Conservation (phyloP, 495 filamentous ascomycete species). For the Neurospora hispaniola region DNA sequence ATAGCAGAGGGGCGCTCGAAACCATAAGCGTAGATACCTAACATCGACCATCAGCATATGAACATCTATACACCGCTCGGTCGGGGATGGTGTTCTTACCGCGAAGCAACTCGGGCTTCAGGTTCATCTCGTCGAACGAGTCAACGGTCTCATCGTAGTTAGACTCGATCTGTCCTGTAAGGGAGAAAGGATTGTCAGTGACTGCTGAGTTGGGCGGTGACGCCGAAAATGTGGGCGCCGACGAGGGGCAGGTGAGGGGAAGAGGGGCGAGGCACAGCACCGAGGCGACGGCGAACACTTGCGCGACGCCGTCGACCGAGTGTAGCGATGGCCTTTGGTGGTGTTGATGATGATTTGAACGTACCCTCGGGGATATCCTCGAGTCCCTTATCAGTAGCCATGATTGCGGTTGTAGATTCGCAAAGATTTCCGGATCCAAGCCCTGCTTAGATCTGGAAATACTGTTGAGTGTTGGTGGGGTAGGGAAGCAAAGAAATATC, state of each 20-base stretch:
- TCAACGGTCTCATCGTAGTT: constrained; percentile 99
- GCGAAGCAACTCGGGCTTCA: constrained; percentile 93
- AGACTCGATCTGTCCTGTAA: constrained; percentile 91
- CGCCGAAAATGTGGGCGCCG: neutral
- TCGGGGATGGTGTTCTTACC: constrained; percentile 45
- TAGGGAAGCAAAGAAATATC: constrained; percentile 30
- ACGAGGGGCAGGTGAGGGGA: neutral
- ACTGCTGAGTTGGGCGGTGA: neutral
- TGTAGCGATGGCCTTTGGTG: neutral
- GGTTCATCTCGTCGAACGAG: constrained; percentile 95
- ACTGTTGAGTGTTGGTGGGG: constrained; percentile 32
- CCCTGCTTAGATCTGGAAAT: constrained; percentile 50
- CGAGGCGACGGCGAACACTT: neutral
- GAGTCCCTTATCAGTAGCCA: constrained; percentile 93
- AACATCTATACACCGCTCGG: constrained; percentile 1
- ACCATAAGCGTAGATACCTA: constrained; percentile 98
- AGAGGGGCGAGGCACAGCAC: neutral
- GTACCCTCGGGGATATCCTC: constrained; percentile 89
- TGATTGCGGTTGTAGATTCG: constrained; percentile 60
- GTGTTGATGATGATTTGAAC: constrained; percentile 17
- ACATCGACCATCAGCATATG: constrained; percentile 9
- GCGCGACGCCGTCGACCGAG: neutral
- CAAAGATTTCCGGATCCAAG: constrained; percentile 58
- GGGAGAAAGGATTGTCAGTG: constrained; percentile 9
- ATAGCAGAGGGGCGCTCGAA: constrained; percentile 99